Conservation (phyloP, 208 protist species). For the Perkinsela sp. region DNA sequence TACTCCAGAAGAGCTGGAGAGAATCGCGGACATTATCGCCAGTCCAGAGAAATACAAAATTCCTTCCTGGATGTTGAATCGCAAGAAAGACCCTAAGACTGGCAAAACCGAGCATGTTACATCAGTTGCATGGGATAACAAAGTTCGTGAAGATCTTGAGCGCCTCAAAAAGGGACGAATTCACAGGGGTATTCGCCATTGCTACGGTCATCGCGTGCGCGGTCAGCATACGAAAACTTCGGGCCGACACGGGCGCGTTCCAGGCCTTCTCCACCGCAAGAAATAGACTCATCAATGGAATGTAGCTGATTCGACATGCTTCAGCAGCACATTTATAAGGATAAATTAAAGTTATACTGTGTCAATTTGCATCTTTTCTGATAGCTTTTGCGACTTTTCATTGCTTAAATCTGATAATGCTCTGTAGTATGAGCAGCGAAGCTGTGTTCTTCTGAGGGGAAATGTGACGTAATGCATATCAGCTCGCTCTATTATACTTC, state of each 20-base stretch:
- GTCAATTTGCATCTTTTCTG: no score
- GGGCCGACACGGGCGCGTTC: conserved; percentile 69
- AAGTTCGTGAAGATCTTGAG: conserved; percentile 96
- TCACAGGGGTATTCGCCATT: conserved; percentile 94
- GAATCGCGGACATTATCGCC: conserved; percentile 84
- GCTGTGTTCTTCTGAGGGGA: no score
- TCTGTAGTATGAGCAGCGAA: no score
- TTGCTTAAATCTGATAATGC: no score
- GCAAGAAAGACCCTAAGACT: conserved; percentile 89
- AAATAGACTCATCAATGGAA: no score
- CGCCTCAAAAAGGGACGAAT: conserved; percentile 94
- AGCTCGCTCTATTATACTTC: no score
- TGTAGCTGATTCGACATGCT: no score
- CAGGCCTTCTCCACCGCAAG: not conserved
- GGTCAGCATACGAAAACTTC: conserved; percentile 99
- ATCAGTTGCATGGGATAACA: conserved; percentile 82
- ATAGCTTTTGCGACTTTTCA: no score
- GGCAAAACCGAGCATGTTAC: conserved; percentile 88
- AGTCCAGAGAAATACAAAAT: conserved; percentile 96
- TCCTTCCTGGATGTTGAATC: conserved; percentile 98
- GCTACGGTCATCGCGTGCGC: conserved; percentile 88
- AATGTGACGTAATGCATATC: no score
- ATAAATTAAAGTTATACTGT: no score
- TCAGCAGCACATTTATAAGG: no score
- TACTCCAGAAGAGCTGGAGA: conserved; percentile 78